phyloP scores from a whole-genome alignment of 345 rosid genomes.

The Kandelia obovata region DNA sequence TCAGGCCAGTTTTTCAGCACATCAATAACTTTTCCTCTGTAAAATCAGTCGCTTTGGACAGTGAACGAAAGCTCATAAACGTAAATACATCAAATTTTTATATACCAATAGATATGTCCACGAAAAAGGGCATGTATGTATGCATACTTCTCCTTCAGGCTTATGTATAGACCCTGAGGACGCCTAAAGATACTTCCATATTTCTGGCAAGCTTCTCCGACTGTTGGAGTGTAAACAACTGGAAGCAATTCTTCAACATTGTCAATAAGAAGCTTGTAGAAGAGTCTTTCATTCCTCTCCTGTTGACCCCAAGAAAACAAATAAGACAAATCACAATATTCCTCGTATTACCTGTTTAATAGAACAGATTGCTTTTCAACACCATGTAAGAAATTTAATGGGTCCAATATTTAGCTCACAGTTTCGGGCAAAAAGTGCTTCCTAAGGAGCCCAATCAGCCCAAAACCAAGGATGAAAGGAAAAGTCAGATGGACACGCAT shows the following conservation, averaged over 20 bases:
- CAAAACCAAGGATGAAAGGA: too few relatives aligned
- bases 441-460: too few relatives aligned
- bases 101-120: not conserved
- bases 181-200: constrained; percentile 26
- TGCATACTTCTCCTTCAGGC: constrained; percentile 22
- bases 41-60: not conserved
- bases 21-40: constrained; percentile 20
- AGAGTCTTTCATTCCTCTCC: constrained; percentile 25
- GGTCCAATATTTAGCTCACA: too few relatives aligned
- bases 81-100: not conserved
- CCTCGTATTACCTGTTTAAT: too few relatives aligned
- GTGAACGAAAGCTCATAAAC: not conserved
- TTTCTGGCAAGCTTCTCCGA: constrained; percentile 26
- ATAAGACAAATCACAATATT: not conserved
- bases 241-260: constrained; percentile 29
- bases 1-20: constrained; percentile 27
- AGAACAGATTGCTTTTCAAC: too few relatives aligned
- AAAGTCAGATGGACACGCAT: too few relatives aligned
- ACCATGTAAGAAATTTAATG: too few relatives aligned
- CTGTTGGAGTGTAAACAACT: constrained; percentile 26
- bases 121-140: not conserved
- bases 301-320: not conserved
- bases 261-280: constrained; percentile 24
- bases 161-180: constrained; percentile 25
- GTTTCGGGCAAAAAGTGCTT: too few relatives aligned